Percentiles rank a stretch among this genome's conserved stretches.
These are phyloP conservation scores for Hexamita inflata DNA, from an alignment of 208 protist genomes.

Conservation along the genomic window DNA sequence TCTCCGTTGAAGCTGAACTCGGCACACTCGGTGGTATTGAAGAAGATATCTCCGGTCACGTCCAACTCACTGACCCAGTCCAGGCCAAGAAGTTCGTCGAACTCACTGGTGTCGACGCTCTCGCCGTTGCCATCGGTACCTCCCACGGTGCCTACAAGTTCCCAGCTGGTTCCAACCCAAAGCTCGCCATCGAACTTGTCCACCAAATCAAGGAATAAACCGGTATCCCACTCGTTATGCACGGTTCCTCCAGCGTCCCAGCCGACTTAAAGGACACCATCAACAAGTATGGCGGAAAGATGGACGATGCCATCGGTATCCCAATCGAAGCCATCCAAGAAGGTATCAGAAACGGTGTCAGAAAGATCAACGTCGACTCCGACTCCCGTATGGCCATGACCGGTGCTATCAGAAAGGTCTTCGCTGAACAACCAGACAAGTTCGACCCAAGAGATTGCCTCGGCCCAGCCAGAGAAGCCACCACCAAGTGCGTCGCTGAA, in stretches of 20 bases:
- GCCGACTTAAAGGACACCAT: constrained; percentile 31
- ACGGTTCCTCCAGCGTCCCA: constrained; percentile 48
- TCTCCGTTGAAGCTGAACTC: constrained; percentile 49
- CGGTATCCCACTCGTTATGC: constrained; percentile 43
- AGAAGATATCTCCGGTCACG: constrained; percentile 38
- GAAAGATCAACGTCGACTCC: constrained; percentile 50
- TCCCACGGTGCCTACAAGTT: constrained; percentile 53
- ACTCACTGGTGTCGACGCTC: constrained; percentile 44
- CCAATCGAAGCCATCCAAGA: constrained; percentile 36
- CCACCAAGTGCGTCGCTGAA: neutral
- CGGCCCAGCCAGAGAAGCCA: constrained; percentile 34
- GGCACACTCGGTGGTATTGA: constrained; percentile 46
- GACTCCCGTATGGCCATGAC: constrained; percentile 47
- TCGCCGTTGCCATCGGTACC: constrained; percentile 50
- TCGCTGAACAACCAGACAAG: constrained; percentile 39
- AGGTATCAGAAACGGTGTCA: constrained; percentile 36
- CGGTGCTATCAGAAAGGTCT: constrained; percentile 40
- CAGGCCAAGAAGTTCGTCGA: constrained; percentile 40
- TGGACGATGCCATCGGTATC: constrained; percentile 43
- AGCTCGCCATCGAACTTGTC: constrained; percentile 41
- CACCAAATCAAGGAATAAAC: constrained; percentile 30
- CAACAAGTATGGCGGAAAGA: constrained; percentile 47
- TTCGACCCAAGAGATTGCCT: constrained; percentile 49
- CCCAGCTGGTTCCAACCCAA: constrained; percentile 16
- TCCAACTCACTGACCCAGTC: constrained; percentile 43